phyloP scores from a whole-genome alignment of 495 filamentous ascomycete species.

The Aspergillus affinis region DNA sequence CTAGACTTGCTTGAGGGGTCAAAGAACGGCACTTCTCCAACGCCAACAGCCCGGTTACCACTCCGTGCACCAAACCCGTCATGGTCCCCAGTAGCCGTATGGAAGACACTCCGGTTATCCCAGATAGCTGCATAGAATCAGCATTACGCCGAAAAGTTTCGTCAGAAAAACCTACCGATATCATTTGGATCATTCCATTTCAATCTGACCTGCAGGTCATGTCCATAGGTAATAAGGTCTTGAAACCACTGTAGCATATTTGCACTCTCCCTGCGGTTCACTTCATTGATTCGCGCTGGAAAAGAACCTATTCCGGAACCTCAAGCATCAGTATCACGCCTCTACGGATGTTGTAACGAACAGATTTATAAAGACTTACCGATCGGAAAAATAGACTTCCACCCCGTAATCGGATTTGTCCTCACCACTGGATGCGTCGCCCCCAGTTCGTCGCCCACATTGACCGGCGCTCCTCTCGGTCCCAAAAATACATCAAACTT shows the following conservation, averaged over 20 bases:
- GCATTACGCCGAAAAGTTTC: neutral
- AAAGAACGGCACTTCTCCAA: conserved; percentile 68
- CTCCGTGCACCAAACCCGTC: conserved; percentile 56
- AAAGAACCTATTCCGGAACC: conserved; percentile 22
- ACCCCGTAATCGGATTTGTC: conserved; percentile 75
- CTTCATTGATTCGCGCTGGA: conserved; percentile 18
- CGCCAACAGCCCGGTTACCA: conserved; percentile 60
- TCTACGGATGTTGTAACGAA: neutral
- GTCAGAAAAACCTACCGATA: conserved; percentile 32
- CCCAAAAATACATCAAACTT: conserved; percentile 52
- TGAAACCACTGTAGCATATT: conserved; percentile 58
- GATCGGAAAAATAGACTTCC: conserved; percentile 70
- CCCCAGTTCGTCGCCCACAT: conserved; percentile 53
- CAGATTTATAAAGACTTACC: conserved; percentile 23
- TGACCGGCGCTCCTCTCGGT: conserved; percentile 61
- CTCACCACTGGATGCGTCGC: conserved; percentile 67
- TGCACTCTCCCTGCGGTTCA: conserved; percentile 48
- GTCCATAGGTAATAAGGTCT: conserved; percentile 61
- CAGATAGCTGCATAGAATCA: conserved; percentile 57
- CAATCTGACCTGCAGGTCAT: conserved; percentile 69
- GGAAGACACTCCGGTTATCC: conserved; percentile 71
- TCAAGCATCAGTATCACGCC: conserved; percentile 18
- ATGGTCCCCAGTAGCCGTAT: conserved; percentile 68
- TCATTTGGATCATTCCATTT: conserved; percentile 57
- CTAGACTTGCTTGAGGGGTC: conserved; percentile 45